Conservation (phyloP, 148 eudicot species). For the Chenopodium formosanum region DNA sequence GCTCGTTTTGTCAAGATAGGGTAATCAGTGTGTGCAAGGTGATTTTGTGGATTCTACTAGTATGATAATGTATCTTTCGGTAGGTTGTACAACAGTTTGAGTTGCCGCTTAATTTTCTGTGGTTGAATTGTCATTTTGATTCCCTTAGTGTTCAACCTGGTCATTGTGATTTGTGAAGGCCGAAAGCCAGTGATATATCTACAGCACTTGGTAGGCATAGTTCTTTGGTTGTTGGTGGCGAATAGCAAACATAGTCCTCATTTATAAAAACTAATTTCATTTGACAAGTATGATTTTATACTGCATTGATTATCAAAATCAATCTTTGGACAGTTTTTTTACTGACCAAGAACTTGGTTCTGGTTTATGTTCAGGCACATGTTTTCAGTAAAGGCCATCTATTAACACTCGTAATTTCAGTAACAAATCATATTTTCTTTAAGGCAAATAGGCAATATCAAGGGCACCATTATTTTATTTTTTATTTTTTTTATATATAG, state of each 20-base stretch:
- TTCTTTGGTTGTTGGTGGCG: neutral
- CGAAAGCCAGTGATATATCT: neutral
- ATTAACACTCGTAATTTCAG: too few species aligned
- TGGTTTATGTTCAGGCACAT: too few species aligned
- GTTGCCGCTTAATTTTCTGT: neutral
- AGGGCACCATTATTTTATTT: too few species aligned
- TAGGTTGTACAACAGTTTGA: slow-evolving; percentile 23
- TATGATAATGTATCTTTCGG: slow-evolving; percentile 6
- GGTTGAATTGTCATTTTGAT: neutral
- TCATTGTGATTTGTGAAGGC: slow-evolving; percentile 3
- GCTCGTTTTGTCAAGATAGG: slow-evolving; percentile 1
- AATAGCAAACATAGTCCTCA: neutral
- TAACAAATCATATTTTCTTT: too few species aligned
- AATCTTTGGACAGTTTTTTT: too few species aligned
- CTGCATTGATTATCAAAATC: too few species aligned
- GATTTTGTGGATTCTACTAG: slow-evolving; percentile 4
- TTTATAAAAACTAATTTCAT: too few species aligned
- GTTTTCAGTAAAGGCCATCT: too few species aligned
- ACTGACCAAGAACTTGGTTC: too few species aligned
- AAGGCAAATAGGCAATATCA: too few species aligned
- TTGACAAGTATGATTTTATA: neutral
- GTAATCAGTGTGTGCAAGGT: slow-evolving; percentile 1
- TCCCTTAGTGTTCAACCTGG: neutral
- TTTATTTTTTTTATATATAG: too few species aligned
- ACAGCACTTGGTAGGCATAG: neutral